Base-by-base conservation (phyloP, 2,329 filamentous ascomycete genomes). In the Cladorrhinum sp. region DNA sequence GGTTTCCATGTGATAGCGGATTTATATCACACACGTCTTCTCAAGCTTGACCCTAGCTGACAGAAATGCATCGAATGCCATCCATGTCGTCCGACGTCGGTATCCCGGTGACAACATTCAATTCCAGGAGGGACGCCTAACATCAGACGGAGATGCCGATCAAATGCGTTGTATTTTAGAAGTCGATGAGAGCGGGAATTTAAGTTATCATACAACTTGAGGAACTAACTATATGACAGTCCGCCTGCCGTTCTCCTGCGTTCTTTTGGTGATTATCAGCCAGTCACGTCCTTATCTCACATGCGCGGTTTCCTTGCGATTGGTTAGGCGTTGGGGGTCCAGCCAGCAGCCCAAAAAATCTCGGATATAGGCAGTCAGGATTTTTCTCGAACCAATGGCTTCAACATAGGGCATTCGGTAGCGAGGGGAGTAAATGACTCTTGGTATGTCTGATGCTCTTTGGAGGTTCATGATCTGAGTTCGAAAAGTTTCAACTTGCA, bases 361-460 rank as follows among this genome's bases (percentile, higher is more conserved):
- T 18, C n/a, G n/a, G 41, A n/a, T 45, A 12, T n/a, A n/a, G n/a
- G n/a, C 41, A 3, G 18, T 36, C 3, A 36, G 16, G 12, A n/a
- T 41, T 41, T 41, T 41, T 22, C n/a, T 16, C 10, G 5, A 18
- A 20, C 7, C 41, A 32, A 24, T 24, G 10, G 51, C 22, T 48
- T 51, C 50, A 51, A 23, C 29, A 24, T 56, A n/a, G 52, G 18
- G 27, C 38, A 20, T n/a, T 55, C 29, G 10, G 22, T 24, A 45
- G 49, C 49, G 25, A 49, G 53, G 18, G n/a, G 12, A 52, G n/a
- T 50, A 60, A 62, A 58, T 64, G 58, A 57, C 58, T 62, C 55
- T 58, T n/a, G 2, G 12, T 51, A 36, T 13, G 29, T 32, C 25
- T n/a, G 24, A 32, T 25, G 18, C 22, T 36, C 25, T 56, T 45